These are phyloP conservation scores for Arbutus unedo DNA, from an alignment of 148 eudicot genomes.

Conservation along the genomic window DNA sequence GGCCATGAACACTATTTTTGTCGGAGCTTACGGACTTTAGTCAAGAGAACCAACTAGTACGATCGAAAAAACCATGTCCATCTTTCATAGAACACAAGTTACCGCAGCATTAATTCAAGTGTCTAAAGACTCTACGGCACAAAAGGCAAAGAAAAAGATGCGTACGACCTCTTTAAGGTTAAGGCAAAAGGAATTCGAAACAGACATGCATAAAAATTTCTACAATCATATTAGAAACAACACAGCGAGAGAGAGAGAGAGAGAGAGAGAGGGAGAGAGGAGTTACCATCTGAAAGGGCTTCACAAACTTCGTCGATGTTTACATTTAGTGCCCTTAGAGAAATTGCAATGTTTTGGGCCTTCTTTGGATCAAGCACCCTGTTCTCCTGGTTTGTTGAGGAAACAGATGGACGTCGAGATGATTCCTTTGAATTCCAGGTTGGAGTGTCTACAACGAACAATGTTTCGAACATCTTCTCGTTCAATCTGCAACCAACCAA, in stretches of 20 bases:
- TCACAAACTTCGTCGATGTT: conserved; percentile 92
- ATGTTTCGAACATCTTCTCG: conserved; percentile 93
- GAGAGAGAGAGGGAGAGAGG: too few relatives aligned
- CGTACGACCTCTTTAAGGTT: too few relatives aligned
- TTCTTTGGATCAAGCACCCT: conserved; percentile 91
- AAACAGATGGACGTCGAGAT: conserved; percentile 38
- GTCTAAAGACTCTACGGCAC: too few relatives aligned
- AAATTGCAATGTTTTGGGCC: conserved; percentile 94
- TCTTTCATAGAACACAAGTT: neutral
- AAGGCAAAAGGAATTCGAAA: too few relatives aligned
- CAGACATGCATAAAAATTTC: neutral
- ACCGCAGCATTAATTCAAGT: neutral
- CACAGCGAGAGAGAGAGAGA: too few relatives aligned
- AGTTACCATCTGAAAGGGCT: conserved; percentile 79
- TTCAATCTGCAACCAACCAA: conserved; percentile 58
- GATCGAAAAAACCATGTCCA: neutral
- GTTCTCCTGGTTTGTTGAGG: conserved; percentile 54
- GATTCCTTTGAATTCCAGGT: conserved; percentile 53
- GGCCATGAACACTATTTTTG: too few relatives aligned
- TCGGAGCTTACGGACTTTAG: too few relatives aligned
- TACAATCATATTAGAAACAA: neutral
- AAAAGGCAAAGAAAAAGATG: too few relatives aligned
- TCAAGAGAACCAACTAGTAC: neutral
- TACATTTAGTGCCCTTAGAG: conserved; percentile 77
- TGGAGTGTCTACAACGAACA: conserved; percentile 64